Conservation (phyloP, 345 rosid genomes). For the Syzygium aqueum region DNA sequence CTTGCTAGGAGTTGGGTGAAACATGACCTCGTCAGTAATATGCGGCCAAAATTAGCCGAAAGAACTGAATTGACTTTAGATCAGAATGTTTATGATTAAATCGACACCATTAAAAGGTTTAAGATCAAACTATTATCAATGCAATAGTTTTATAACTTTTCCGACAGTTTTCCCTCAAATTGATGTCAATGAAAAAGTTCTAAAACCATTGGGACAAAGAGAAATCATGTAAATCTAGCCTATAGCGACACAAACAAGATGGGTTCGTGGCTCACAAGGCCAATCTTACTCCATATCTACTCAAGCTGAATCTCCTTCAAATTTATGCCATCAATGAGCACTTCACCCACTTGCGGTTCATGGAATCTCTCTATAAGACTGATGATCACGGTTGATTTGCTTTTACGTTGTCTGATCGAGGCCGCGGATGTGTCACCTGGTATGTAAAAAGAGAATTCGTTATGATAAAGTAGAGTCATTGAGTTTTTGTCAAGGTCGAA, state of each 20-base stretch:
- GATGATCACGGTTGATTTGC: constrained; percentile 2
- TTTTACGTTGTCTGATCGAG: constrained; percentile 23
- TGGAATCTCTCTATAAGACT: neutral
- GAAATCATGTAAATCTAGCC: neutral
- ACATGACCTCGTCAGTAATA: too few relatives aligned
- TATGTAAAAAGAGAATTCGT: constrained; percentile 13
- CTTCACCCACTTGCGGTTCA: constrained; percentile 14
- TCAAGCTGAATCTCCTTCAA: constrained; percentile 14
- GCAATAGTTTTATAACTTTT: too few relatives aligned
- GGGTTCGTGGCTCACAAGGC: neutral
- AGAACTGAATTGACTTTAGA: too few relatives aligned
- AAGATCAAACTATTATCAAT: too few relatives aligned
- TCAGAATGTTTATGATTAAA: too few relatives aligned
- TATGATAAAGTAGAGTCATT: neutral
- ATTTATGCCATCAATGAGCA: constrained; percentile 13
- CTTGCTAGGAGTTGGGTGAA: too few relatives aligned
- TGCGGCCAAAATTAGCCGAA: too few relatives aligned
- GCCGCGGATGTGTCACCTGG: constrained; percentile 12
- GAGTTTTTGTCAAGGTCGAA: neutral
- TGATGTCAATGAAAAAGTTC: neutral
- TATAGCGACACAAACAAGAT: neutral
- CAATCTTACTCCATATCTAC: neutral
- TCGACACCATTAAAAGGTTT: too few relatives aligned
- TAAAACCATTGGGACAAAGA: neutral
- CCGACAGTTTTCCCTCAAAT: neutral